Conservation (phyloP, 495 filamentous ascomycete genomes). For the Cenococcum geophilum region DNA sequence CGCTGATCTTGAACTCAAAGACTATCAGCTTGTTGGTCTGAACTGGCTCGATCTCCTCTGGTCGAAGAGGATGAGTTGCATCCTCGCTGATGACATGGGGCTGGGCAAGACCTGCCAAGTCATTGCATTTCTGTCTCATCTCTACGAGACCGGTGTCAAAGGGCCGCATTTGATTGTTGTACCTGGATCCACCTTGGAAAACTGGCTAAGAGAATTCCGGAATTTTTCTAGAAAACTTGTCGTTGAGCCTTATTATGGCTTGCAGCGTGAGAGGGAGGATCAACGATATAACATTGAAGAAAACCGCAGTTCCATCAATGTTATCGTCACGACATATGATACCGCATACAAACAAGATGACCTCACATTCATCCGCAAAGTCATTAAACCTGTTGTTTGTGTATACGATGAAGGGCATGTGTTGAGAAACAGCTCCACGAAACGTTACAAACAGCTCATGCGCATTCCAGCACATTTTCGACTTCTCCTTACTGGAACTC, state of each 20-base stretch:
- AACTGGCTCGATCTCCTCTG: slow-evolving; percentile 89
- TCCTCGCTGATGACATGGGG: slow-evolving; percentile 97
- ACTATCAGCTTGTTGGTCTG: slow-evolving; percentile 88
- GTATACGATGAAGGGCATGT: slow-evolving; percentile 92
- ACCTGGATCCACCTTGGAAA: slow-evolving; percentile 86
- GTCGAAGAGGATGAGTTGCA: slow-evolving; percentile 69
- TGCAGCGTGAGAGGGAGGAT: slow-evolving; percentile 53
- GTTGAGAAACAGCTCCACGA: slow-evolving; percentile 77
- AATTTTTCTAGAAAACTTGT: slow-evolving; percentile 72
- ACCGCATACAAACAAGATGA: slow-evolving; percentile 60
- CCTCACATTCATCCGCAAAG: slow-evolving; percentile 60
- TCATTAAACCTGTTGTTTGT: slow-evolving; percentile 53
- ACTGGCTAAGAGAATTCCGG: slow-evolving; percentile 87
- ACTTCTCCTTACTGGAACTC: slow-evolving; percentile 85
- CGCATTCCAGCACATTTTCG: slow-evolving; percentile 70
- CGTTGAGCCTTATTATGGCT: slow-evolving; percentile 77
- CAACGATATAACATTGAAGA: slow-evolving; percentile 63
- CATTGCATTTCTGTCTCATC: slow-evolving; percentile 81
- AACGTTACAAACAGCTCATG: slow-evolving; percentile 73
- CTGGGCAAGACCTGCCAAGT: slow-evolving; percentile 96
- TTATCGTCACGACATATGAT: slow-evolving; percentile 87
- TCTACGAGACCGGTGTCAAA: slow-evolving; percentile 58
- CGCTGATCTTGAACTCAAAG: slow-evolving; percentile 66
- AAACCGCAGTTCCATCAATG: slow-evolving; percentile 60
- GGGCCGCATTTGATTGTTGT: slow-evolving; percentile 87